These are phyloP conservation scores for Ampelomyces quisqualis DNA, from an alignment of 2,329 filamentous ascomycete species.

Conservation along the genomic window DNA sequence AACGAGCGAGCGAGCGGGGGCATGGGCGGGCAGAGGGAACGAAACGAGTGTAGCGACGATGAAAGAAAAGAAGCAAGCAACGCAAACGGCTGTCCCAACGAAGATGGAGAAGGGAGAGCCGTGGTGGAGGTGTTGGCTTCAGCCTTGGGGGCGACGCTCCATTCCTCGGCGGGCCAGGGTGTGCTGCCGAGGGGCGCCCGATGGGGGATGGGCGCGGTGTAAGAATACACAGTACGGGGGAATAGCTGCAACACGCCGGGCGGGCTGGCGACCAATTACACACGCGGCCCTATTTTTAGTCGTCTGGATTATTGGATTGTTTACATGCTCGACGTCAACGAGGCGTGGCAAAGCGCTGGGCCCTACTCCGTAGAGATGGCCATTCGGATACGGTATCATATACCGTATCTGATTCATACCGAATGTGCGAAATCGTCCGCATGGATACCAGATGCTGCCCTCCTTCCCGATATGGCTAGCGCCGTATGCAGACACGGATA, in stretches of 20 bases:
- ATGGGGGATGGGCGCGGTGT: constrained; percentile 14
- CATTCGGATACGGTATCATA: too few relatives aligned
- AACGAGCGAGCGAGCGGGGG: constrained; percentile 18
- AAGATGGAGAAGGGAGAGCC: constrained; percentile 12
- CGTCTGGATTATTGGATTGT: not conserved
- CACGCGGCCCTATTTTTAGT: constrained; percentile 1
- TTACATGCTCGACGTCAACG: not conserved
- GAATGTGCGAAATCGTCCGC: too few relatives aligned
- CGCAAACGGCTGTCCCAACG: constrained; percentile 12
- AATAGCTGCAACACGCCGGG: constrained; percentile 11
- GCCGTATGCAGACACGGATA: too few relatives aligned
- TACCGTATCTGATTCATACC: too few relatives aligned
- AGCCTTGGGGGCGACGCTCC: constrained; percentile 24
- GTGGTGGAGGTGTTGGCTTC: constrained; percentile 13
- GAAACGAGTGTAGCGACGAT: constrained; percentile 33
- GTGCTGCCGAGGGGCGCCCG: constrained; percentile 8
- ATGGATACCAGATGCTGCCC: too few relatives aligned
- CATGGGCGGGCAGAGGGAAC: constrained; percentile 20
- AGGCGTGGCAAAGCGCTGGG: too few relatives aligned
- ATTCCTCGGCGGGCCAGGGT: constrained; percentile 21
- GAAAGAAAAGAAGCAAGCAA: constrained; percentile 23
- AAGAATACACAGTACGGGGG: constrained; percentile 14
- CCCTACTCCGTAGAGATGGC: too few relatives aligned
- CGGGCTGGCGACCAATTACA: too few relatives aligned
- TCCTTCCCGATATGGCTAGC: too few relatives aligned